Percentiles rank a stretch among this genome's conserved stretches.
Conservation (phyloP, 768 basidiomycete species). For the Pisolithus tinctorius region DNA sequence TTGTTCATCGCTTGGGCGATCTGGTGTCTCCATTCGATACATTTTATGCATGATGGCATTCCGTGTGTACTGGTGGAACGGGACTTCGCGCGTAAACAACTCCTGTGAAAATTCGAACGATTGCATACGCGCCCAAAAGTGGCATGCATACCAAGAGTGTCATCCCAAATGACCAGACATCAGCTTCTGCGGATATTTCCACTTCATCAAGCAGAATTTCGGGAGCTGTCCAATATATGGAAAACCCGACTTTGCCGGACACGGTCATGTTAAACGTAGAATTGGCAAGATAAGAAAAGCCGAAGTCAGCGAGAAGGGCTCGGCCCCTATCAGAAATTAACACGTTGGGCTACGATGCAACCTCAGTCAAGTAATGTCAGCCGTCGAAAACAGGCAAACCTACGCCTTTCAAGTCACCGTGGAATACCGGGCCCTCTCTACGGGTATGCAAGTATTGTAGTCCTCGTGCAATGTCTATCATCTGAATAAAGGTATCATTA, state of each 20-base stretch:
- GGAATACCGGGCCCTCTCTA: conserved; percentile 22
- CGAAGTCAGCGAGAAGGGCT: neutral
- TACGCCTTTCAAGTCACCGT: conserved; percentile 1
- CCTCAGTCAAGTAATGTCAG: neutral
- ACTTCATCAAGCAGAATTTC: neutral
- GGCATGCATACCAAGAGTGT: neutral
- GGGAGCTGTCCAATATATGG: neutral
- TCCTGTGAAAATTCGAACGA: neutral
- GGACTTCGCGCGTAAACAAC: neutral
- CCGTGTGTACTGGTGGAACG: neutral
- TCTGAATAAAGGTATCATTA: conserved; percentile 11
- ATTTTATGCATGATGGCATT: neutral
- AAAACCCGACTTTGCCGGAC: neutral
- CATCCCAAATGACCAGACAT: neutral
- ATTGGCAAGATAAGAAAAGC: neutral
- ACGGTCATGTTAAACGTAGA: neutral
- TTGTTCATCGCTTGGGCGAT: neutral
- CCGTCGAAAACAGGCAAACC: no score
- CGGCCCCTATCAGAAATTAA: neutral
- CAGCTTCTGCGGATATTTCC: neutral
- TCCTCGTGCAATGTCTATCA: conserved; percentile 31
- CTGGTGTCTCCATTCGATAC: neutral
- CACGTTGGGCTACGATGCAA: neutral
- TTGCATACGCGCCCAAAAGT: neutral
- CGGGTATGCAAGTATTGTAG: conserved; percentile 31